Percentiles rank a stretch among this genome's conserved stretches.
phyloP scores from a whole-genome alignment of 768 basidiomycete genomes.

The Russula virescens region DNA sequence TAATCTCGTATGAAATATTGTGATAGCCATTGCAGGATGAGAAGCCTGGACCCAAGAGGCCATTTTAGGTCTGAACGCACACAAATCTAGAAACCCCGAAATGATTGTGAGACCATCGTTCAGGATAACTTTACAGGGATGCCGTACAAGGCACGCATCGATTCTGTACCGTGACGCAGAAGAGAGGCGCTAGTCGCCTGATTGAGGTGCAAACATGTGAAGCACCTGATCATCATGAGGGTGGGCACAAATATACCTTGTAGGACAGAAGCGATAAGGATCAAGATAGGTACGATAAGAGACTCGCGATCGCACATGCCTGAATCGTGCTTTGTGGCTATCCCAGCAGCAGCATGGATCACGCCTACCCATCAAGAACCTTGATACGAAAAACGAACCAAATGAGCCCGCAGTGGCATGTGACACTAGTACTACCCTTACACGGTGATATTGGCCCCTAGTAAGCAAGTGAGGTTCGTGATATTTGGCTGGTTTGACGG shows the following conservation, averaged over 20 bases:
- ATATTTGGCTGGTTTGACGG: not conserved
- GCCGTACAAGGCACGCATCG: slow-evolving; percentile 1
- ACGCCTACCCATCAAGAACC: slow-evolving; percentile 50
- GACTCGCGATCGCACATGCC: slow-evolving; percentile 54
- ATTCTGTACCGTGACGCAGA: slow-evolving; percentile 52
- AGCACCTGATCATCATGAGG: not conserved
- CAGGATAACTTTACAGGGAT: not conserved
- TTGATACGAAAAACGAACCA: slow-evolving; percentile 40
- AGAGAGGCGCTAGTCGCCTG: slow-evolving; percentile 52
- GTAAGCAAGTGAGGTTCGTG: not conserved
- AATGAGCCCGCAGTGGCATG: slow-evolving; percentile 53
- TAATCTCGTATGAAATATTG: slow-evolving; percentile 54
- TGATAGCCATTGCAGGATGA: slow-evolving; percentile 37
- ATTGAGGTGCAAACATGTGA: not conserved
- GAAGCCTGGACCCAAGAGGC: not conserved
- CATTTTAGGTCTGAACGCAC: not conserved
- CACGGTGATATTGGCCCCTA: slow-evolving; percentile 51
- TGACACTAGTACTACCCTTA: slow-evolving; percentile 58
- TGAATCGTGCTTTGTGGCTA: slow-evolving; percentile 25
- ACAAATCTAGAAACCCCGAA: slow-evolving; percentile 38
- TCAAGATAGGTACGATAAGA: slow-evolving; percentile 56
- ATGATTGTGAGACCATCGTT: slow-evolving; percentile 57
- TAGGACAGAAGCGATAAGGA: slow-evolving; percentile 60
- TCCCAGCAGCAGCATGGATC: not conserved
- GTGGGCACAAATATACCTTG: slow-evolving; percentile 36